phyloP scores from a whole-genome alignment of 2,329 filamentous ascomycete species.

The Coleophoma crateriformis region DNA sequence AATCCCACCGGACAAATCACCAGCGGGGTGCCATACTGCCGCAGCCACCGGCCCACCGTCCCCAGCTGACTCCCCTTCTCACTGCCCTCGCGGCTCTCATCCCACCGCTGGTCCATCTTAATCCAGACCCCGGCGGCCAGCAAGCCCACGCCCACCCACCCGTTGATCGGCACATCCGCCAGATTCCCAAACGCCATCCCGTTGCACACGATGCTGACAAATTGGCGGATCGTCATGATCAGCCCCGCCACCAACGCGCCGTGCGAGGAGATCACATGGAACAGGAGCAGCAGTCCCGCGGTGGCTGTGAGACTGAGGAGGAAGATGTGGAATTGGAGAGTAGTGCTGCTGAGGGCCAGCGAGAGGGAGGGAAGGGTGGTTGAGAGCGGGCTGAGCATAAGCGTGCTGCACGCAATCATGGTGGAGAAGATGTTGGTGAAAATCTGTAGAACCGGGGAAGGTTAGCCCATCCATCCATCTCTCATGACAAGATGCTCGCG shows the following conservation, averaged over 20 bases:
- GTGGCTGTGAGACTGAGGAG: neutral
- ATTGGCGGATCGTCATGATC: slow-evolving; percentile 2
- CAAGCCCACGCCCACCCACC: neutral
- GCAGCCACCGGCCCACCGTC: too few species aligned
- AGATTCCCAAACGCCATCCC: slow-evolving; percentile 1
- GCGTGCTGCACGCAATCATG: neutral
- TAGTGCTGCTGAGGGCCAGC: neutral
- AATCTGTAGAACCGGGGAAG: neutral
- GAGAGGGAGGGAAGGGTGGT: neutral
- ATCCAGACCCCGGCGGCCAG: slow-evolving; percentile 2
- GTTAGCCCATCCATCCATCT: neutral
- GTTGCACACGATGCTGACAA: slow-evolving; percentile 1
- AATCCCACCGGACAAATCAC: too few species aligned
- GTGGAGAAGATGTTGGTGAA: slow-evolving; percentile 1
- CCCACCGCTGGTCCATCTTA: slow-evolving; percentile 2
- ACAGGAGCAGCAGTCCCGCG: neutral
- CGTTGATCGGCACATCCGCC: neutral
- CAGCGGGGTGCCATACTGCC: too few species aligned
- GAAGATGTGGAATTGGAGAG: slow-evolving; percentile 1
- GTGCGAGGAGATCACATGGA: slow-evolving; percentile 1
- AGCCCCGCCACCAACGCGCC: neutral
- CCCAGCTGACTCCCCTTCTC: too few species aligned
- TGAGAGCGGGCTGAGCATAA: neutral
- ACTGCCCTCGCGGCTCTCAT: neutral
- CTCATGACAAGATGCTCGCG: too few species aligned